Evolutionary conservation across 176 grass and related monocot genomes (phyloP).

Genomic region (Eragrostis curvula): DNA sequence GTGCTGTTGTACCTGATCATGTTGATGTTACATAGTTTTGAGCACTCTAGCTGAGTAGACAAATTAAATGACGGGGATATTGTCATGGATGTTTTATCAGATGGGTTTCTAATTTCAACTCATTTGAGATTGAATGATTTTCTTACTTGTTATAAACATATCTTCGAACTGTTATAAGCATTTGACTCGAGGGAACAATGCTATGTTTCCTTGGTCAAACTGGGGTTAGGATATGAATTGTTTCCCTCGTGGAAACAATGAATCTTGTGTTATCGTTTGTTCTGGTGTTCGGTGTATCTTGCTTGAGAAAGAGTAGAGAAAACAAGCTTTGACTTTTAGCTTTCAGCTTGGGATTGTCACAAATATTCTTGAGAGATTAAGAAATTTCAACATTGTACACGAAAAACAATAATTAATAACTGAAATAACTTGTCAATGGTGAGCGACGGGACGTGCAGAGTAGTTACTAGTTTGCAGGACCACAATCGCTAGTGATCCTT

Average conservation of each 20-base stretch:
- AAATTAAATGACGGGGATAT: not conserved
- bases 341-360: not conserved
- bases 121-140: not conserved
- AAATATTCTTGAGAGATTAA: not conserved
- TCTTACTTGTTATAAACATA: not conserved
- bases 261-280: not conserved
- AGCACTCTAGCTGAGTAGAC: not conserved
- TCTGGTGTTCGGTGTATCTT: slow-evolving; percentile 17
- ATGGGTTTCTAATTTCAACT: not conserved
- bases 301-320: not conserved
- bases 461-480: not conserved
- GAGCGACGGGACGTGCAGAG: not conserved
- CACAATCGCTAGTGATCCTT: not conserved
- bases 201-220: not conserved
- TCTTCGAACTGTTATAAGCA: not conserved
- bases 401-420: not conserved
- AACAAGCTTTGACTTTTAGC: not conserved
- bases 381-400: not conserved
- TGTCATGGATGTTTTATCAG: not conserved
- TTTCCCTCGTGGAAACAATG: slow-evolving; percentile 6
- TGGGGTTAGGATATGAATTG: not conserved
- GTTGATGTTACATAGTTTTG: not conserved
- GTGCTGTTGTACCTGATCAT: not conserved
- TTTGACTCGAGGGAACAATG: not conserved
- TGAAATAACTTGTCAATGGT: not conserved